These are phyloP conservation scores for Aspergillus neoniger DNA, from an alignment of 2,329 filamentous ascomycete genomes.

Conservation along the genomic window DNA sequence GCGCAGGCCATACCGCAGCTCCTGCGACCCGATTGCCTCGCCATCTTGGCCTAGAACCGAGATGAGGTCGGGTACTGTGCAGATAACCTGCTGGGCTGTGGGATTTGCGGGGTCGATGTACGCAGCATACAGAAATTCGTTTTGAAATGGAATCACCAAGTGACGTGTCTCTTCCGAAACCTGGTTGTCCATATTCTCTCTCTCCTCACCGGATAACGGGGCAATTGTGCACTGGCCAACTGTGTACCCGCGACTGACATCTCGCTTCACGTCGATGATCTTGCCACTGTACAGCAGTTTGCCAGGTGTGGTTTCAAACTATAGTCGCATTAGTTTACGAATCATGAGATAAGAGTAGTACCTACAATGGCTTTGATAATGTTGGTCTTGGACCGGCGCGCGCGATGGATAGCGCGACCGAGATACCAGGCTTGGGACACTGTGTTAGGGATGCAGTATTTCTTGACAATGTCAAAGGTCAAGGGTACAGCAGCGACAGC, in stretches of 20 bases:
- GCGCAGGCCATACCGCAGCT: slow-evolving; percentile 54
- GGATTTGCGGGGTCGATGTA: not conserved
- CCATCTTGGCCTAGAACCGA: slow-evolving; percentile 48
- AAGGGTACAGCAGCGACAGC: slow-evolving; percentile 26
- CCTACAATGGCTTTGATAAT: slow-evolving; percentile 48
- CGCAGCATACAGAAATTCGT: not conserved
- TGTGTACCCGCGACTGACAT: slow-evolving; percentile 42
- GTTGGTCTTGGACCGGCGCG: slow-evolving; percentile 27
- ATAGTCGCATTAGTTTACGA: not conserved
- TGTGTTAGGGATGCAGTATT: slow-evolving; percentile 32
- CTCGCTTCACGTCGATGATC: slow-evolving; percentile 47
- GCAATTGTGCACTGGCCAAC: slow-evolving; percentile 36
- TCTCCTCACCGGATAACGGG: slow-evolving; percentile 28
- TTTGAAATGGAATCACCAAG: not conserved
- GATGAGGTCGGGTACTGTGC: slow-evolving; percentile 40
- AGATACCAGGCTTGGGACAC: slow-evolving; percentile 36
- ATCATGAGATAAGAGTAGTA: not conserved
- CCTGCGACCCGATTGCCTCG: slow-evolving; percentile 54
- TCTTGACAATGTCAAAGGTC: slow-evolving; percentile 25
- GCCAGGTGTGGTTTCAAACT: slow-evolving; percentile 34
- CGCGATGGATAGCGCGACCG: slow-evolving; percentile 30
- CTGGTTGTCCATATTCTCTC: slow-evolving; percentile 13
- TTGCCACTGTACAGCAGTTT: slow-evolving; percentile 49
- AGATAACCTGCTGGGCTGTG: slow-evolving; percentile 12
- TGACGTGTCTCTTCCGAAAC: slow-evolving; percentile 8